Conservation (phyloP, 495 filamentous ascomycete species). For the Mycothermus thermophilus region DNA sequence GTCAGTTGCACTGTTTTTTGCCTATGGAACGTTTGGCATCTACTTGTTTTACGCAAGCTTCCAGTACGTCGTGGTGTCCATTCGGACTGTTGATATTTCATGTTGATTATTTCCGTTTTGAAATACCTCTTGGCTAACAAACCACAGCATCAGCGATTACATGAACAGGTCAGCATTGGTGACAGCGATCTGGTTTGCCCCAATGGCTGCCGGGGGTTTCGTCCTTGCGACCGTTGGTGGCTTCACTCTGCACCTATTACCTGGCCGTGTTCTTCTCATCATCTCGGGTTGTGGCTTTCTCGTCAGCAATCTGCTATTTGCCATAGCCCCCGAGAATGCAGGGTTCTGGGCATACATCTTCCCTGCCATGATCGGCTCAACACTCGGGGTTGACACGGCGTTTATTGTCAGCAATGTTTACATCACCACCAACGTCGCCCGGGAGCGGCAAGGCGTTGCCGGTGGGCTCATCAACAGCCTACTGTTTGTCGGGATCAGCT, state of each 20-base stretch:
- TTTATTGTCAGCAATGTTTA: constrained; percentile 79
- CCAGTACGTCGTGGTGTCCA: constrained; percentile 46
- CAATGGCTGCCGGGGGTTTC: constrained; percentile 62
- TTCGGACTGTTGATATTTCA: too few species aligned
- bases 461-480: constrained; percentile 46
- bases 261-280: constrained; percentile 55
- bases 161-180: constrained; percentile 54
- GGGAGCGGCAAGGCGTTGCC: constrained; percentile 57
- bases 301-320: constrained; percentile 54
- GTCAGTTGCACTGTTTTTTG: constrained; percentile 51
- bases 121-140: too few species aligned
- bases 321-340: constrained; percentile 47
- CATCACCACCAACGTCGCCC: constrained; percentile 61
- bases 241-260: constrained; percentile 60
- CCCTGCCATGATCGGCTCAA: constrained; percentile 69
- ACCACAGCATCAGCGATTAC: constrained; percentile 51
- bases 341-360: constrained; percentile 55
- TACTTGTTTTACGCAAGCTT: constrained; percentile 67
- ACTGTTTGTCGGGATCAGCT: constrained; percentile 68
- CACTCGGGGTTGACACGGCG: constrained; percentile 69
- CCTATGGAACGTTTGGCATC: constrained; percentile 64
- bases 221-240: constrained; percentile 59
- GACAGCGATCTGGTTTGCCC: constrained; percentile 65
- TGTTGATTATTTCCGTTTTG: background rate
- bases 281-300: constrained; percentile 54